phyloP scores from a whole-genome alignment of 176 grass and related monocot species.

The Coix lacrymajobi region DNA sequence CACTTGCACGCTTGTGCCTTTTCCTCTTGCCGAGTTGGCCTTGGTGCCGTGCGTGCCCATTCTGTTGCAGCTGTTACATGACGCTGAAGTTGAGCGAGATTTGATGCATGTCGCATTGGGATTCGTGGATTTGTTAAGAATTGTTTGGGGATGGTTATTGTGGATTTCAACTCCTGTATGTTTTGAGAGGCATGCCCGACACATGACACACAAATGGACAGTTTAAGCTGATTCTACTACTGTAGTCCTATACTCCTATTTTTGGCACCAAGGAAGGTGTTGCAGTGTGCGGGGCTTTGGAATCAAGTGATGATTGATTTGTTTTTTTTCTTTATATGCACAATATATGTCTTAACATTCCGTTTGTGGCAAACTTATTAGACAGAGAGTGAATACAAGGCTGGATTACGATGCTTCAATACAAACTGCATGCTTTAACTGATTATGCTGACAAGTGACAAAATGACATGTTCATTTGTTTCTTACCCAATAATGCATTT shows the following conservation, averaged over 20 bases:
- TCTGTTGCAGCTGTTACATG: neutral
- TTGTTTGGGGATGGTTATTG: neutral
- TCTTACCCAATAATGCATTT: neutral
- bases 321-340: neutral
- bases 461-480: neutral
- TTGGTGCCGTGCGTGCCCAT: neutral
- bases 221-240: neutral
- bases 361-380: neutral
- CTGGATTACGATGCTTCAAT: neutral
- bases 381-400: neutral
- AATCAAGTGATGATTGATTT: neutral
- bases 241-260: neutral
- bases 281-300: slow-evolving; percentile 22
- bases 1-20: neutral
- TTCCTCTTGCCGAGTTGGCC: neutral
- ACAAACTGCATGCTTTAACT: neutral
- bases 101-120: neutral
- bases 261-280: neutral
- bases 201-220: neutral
- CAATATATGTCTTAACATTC: neutral
- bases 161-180: slow-evolving; percentile 6
- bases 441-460: neutral
- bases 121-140: neutral
- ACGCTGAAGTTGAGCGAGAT: neutral
- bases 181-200: neutral